Percentiles rank a stretch among this genome's conserved stretches.
Conservation (phyloP, 345 rosid genomes). For the Aegle marmelos region DNA sequence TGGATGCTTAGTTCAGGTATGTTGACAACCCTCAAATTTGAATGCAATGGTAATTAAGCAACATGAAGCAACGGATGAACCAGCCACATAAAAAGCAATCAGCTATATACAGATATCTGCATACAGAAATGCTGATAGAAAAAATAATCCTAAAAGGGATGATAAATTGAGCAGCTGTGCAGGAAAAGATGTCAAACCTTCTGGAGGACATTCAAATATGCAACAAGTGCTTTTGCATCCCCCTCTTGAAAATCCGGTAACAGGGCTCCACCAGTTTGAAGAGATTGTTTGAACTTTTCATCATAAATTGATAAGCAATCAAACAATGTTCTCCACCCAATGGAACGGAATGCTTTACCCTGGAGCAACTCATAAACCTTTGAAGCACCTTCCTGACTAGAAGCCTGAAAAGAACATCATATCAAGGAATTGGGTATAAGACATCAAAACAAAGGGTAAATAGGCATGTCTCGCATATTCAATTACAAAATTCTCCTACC, state of each 20-base stretch:
- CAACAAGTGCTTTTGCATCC: conserved; percentile 95
- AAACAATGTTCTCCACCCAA: conserved; percentile 95
- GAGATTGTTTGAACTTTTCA: conserved; percentile 88
- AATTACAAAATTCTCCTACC: conserved; percentile 49
- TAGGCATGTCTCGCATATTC: neutral
- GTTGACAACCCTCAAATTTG: neutral
- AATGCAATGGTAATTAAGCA: neutral
- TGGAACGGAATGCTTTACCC: conserved; percentile 80
- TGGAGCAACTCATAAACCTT: conserved; percentile 87
- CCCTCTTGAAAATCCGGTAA: conserved; percentile 92
- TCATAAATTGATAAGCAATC: conserved; percentile 80
- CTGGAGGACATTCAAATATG: conserved; percentile 89
- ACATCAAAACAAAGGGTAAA: conserved; percentile 6
- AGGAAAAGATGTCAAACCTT: conserved; percentile 48
- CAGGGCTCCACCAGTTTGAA: conserved; percentile 81
- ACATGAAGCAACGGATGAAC: neutral
- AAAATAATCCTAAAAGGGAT: neutral
- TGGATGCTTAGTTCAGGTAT: neutral
- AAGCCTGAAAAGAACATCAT: conserved; percentile 59
- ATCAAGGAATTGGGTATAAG: conserved; percentile 15
- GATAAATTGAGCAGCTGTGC: neutral
- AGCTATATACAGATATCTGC: neutral
- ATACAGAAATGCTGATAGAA: neutral
- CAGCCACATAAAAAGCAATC: neutral
- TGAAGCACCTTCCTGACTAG: conserved; percentile 87